phyloP scores from a whole-genome alignment of 441 rosid species.

The Theobroma grandiflorum region DNA sequence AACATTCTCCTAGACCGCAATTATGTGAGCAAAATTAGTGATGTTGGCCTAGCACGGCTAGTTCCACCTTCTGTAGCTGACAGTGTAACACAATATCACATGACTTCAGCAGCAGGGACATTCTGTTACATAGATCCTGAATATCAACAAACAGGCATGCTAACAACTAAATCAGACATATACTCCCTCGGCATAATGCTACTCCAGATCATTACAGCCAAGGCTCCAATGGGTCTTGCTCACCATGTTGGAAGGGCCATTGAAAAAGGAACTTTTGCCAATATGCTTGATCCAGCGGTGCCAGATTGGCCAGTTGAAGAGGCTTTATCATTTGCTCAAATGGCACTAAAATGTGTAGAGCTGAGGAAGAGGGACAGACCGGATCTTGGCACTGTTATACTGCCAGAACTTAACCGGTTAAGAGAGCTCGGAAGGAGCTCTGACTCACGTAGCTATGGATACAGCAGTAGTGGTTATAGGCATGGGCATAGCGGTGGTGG shows the following conservation, averaged over 20 bases:
- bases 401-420: constrained; percentile 63
- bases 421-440: constrained; percentile 45
- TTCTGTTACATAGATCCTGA: constrained; percentile 85
- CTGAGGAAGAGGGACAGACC: constrained; percentile 75
- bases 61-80: constrained; percentile 74
- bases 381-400: constrained; percentile 55
- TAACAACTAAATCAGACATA: constrained; percentile 69
- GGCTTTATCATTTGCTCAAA: constrained; percentile 54
- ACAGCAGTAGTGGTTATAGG: background rate
- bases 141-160: constrained; percentile 75
- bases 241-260: constrained; percentile 67
- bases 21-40: constrained; percentile 77
- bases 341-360: constrained; percentile 62
- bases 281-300: constrained; percentile 62
- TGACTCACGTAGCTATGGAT: constrained; percentile 24
- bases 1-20: constrained; percentile 75
- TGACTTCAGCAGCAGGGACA: constrained; percentile 85
- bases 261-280: constrained; percentile 54
- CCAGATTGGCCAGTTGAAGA: constrained; percentile 70
- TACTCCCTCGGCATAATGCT: constrained; percentile 74
- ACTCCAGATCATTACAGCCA: constrained; percentile 71
- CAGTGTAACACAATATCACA: constrained; percentile 67
- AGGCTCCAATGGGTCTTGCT: constrained; percentile 72
- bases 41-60: constrained; percentile 77
- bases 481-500: no score